A percentile compares a stretch with the other conserved stretches of the same genome.
These are phyloP conservation scores for Phytomonas francai DNA, from an alignment of 208 protist genomes.

Conservation along the genomic window DNA sequence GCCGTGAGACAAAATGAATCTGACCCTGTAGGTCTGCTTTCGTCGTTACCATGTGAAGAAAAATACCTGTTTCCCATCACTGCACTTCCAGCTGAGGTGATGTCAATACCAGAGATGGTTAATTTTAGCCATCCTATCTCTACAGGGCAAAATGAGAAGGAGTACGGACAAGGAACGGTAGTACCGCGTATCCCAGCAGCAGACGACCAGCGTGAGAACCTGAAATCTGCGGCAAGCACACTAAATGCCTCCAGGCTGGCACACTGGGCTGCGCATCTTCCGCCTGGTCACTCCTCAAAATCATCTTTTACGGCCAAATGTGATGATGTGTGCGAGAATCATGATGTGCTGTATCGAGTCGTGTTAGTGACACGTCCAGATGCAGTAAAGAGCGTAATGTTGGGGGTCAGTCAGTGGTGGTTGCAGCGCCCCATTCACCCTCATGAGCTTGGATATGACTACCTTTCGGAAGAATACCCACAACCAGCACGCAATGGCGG, in stretches of 20 bases:
- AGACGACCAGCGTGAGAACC: background rate
- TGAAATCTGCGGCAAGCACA: background rate
- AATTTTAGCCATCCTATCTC: background rate
- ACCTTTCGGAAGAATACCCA: background rate
- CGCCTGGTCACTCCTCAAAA: background rate
- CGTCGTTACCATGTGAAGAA: background rate
- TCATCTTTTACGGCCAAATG: background rate
- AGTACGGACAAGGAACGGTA: background rate
- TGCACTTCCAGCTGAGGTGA: background rate
- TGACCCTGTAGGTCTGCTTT: background rate
- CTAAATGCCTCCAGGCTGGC: background rate
- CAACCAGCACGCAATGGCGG: background rate
- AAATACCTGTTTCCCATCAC: background rate
- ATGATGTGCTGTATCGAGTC: conserved; percentile 22
- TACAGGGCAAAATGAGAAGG: background rate
- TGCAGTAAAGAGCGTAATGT: conserved; percentile 16
- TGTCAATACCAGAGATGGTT: conserved; percentile 1
- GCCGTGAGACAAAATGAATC: background rate
- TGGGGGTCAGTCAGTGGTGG: conserved; percentile 39
- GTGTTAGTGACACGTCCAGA: conserved; percentile 19
- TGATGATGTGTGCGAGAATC: background rate
- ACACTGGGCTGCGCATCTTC: background rate
- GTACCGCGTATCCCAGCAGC: background rate
- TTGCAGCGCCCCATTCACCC: conserved; percentile 25
- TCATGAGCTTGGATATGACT: conserved; percentile 17